Evolutionary conservation across 2,329 filamentous ascomycete species (phyloP), one percentile per base, ranked within the genome.

Genomic region (Fusarium nanum): DNA sequence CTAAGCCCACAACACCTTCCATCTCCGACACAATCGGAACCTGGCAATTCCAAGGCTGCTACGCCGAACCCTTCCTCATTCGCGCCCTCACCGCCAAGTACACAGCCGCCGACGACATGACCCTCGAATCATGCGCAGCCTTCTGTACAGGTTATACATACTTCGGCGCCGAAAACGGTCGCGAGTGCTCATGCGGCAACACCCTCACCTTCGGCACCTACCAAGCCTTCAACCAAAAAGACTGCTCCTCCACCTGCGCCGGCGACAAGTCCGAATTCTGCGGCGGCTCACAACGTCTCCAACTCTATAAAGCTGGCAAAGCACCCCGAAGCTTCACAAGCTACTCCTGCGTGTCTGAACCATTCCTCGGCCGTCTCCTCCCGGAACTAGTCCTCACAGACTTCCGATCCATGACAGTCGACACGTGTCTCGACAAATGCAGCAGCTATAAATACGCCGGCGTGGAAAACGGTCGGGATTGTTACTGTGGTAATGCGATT

Each of bases 161-260:
- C 59, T 81, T 81, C 47, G 80, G 78, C 1, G 60, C 70, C 5
- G 78, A 80, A 28, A 82, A 81, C 32, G 79, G 76, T 5, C 56
- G 78, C 0, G 79, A 83, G 56, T 83, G 81, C 55, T 83, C 77
- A 50, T 83, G 81, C 30, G 81, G 81, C 1, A 76, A 81, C 23
- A 61, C 48, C 2, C 63, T 82, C 5, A 76, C 75, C 5, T 58
- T 65, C 0, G 78, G 76, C 7, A 76, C 76, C 22, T 63, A 68
- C 18, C 67, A 75, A 32, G 77, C 77, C 1, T 50, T 57, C 8
- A 75, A 77, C 23, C 74, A 80, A 14, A 67, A 65, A 1, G 79
- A 80, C 12, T 82, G 80, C 60, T 77, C 73, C 4, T 77, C 80
- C 27, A 60, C 64, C 0, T 82, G 80, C 11, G 64, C 72, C 0